phyloP scores from a whole-genome alignment of 2,329 filamentous ascomycete genomes.

The Ceratocystis destructans region DNA sequence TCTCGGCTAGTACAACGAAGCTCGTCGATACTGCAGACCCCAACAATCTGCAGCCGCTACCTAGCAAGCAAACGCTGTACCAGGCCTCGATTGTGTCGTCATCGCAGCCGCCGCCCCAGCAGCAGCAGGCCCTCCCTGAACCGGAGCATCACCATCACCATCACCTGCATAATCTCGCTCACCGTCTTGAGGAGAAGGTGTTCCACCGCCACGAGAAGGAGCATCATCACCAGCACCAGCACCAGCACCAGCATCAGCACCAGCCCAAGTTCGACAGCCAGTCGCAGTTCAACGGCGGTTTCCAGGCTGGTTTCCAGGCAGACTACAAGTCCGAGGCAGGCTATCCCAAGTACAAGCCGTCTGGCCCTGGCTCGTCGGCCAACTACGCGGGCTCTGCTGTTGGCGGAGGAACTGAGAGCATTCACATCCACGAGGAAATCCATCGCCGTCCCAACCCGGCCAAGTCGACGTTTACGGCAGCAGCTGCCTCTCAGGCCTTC shows the following conservation, averaged over 20 bases:
- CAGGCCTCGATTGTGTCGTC: conserved; percentile 15
- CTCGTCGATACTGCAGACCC: conserved; percentile 44
- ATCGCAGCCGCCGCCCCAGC: conserved; percentile 10
- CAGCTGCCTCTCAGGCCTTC: conserved; percentile 8
- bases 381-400: conserved; percentile 5
- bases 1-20: conserved; percentile 30
- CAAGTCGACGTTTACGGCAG: conserved; percentile 13
- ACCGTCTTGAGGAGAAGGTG: background rate
- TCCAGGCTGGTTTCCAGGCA: background rate
- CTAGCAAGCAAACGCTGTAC: conserved; percentile 18
- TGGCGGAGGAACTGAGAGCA: conserved; percentile 5
- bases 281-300: background rate
- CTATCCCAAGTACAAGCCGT: background rate
- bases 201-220: conserved; percentile 3
- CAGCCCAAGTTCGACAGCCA: background rate
- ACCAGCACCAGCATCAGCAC: background rate
- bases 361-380: background rate
- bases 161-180: conserved; percentile 3
- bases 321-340: background rate
- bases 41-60: conserved; percentile 49
- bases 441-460: conserved; percentile 13
- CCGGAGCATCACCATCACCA: conserved; percentile 15
- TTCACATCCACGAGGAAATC: conserved; percentile 17
- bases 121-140: conserved; percentile 2
- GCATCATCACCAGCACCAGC: background rate